Evolutionary conservation across 805 yeast species (phyloP).

Genomic region (Candida vartiovaarae): DNA sequence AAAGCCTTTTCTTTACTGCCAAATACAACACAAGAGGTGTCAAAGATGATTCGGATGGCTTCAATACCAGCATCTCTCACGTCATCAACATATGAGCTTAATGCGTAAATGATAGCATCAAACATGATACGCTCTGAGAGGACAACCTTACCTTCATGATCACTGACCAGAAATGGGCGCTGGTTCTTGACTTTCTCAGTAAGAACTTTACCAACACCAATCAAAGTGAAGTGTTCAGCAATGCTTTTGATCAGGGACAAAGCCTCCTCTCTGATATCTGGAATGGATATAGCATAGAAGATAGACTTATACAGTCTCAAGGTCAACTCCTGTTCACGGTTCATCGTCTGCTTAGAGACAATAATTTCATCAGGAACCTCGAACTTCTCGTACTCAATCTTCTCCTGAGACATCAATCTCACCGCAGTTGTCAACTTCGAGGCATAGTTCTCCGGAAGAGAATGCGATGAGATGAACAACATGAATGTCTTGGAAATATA

Average conservation of each 20-base stretch:
- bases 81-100: slow-evolving; percentile 65
- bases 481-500: slow-evolving; percentile 61
- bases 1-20: slow-evolving; percentile 61
- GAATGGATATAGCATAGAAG: slow-evolving; percentile 70
- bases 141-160: slow-evolving; percentile 69
- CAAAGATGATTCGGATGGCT: slow-evolving; percentile 55
- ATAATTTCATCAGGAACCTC: slow-evolving; percentile 34
- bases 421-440: slow-evolving; percentile 44
- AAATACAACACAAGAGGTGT: slow-evolving; percentile 57
- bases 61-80: slow-evolving; percentile 68
- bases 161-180: slow-evolving; percentile 65
- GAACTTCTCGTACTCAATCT: slow-evolving; percentile 23
- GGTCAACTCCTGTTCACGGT: slow-evolving; percentile 59
- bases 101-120: slow-evolving; percentile 69
- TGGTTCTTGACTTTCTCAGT: slow-evolving; percentile 60
- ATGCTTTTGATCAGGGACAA: slow-evolving; percentile 51
- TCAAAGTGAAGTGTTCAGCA: slow-evolving; percentile 70
- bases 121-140: slow-evolving; percentile 65
- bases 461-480: slow-evolving; percentile 47
- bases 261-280: slow-evolving; percentile 68
- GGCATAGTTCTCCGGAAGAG: slow-evolving; percentile 34
- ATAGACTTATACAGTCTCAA: slow-evolving; percentile 59
- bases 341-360: slow-evolving; percentile 42
- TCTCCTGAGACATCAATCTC: slow-evolving; percentile 31
- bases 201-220: slow-evolving; percentile 70